These are phyloP conservation scores for Podila verticillata DNA, from an alignment of 192 early-diverging fungal species.

Conservation along the genomic window DNA sequence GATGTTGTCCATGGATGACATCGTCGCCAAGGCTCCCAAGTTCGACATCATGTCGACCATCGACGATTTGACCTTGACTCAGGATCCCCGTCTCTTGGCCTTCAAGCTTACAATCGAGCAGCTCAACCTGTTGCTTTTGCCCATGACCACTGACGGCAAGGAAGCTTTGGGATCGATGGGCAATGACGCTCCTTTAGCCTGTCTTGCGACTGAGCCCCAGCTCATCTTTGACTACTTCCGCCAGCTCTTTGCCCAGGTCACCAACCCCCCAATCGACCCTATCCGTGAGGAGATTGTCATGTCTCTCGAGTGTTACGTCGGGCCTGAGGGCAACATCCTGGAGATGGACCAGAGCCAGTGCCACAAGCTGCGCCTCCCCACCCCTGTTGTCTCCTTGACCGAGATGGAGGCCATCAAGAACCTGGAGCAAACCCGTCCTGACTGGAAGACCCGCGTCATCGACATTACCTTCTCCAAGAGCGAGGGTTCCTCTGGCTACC, in stretches of 20 bases:
- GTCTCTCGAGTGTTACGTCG: conserved; percentile 94
- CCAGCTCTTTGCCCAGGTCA: conserved; percentile 97
- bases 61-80: conserved; percentile 70
- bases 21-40: conserved; percentile 55
- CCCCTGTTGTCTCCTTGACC: conserved; percentile 86
- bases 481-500: conserved; percentile 85
- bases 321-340: conserved; percentile 94
- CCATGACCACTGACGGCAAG: conserved; percentile 90
- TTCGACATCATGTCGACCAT: conserved; percentile 54
- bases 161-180: conserved; percentile 99
- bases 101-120: conserved; percentile 96
- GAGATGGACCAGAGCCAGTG: conserved; percentile 84
- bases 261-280: conserved; percentile 99
- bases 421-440: conserved; percentile 70
- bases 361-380: conserved; percentile 81
- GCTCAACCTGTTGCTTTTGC: conserved; percentile 85
- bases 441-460: conserved; percentile 84
- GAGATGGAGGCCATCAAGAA: conserved; percentile 84
- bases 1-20: conserved; percentile 76
- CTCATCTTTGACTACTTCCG: conserved; percentile 97
- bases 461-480: conserved; percentile 86
- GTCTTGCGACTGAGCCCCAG: conserved; percentile 86
- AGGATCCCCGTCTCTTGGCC: conserved; percentile 81
- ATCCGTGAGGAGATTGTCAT: conserved; percentile 99
- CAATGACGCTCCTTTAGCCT: conserved; percentile 95